Percentiles rank a stretch among this genome's conserved stretches.
Conservation (phyloP, 2,329 filamentous ascomycete genomes). For the Thielaviopsis ethacetica region DNA sequence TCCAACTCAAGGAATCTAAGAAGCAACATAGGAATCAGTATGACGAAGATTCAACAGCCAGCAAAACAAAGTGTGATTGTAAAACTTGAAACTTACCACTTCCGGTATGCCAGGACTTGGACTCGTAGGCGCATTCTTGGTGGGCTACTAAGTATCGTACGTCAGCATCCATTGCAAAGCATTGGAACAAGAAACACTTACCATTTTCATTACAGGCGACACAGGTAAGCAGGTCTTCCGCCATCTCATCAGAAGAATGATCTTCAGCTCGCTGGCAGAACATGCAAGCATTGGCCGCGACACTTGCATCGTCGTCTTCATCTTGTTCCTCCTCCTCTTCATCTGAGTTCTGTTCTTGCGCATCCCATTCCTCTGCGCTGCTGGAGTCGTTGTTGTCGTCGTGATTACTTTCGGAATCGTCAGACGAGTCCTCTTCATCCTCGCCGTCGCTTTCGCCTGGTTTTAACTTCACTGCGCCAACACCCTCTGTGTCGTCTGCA, state of each 20-base stretch:
- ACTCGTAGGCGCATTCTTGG: slow-evolving; percentile 70
- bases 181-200: slow-evolving; percentile 29
- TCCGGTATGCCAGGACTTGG: slow-evolving; percentile 17
- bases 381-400: slow-evolving; percentile 35
- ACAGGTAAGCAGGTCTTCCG: slow-evolving; percentile 64
- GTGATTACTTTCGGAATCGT: slow-evolving; percentile 16
- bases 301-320: slow-evolving; percentile 38
- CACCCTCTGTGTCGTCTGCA: slow-evolving; percentile 3
- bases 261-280: slow-evolving; percentile 77
- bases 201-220: slow-evolving; percentile 65
- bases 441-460: slow-evolving; percentile 18
- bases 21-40: neutral
- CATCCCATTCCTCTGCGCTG: slow-evolving; percentile 41
- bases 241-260: slow-evolving; percentile 65
- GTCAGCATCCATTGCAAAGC: slow-evolving; percentile 6
- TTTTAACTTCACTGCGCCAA: slow-evolving; percentile 5
- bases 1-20: slow-evolving; percentile 30
- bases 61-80: neutral
- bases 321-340: slow-evolving; percentile 31
- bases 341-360: slow-evolving; percentile 36
- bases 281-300: slow-evolving; percentile 34
- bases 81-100: slow-evolving; percentile 30
- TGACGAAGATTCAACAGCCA: neutral
- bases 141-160: slow-evolving; percentile 45
- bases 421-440: slow-evolving; percentile 25